Evolutionary conservation across 805 yeast genomes (phyloP).

Genomic region (Cyberlindnera euphorbiiphila): DNA sequence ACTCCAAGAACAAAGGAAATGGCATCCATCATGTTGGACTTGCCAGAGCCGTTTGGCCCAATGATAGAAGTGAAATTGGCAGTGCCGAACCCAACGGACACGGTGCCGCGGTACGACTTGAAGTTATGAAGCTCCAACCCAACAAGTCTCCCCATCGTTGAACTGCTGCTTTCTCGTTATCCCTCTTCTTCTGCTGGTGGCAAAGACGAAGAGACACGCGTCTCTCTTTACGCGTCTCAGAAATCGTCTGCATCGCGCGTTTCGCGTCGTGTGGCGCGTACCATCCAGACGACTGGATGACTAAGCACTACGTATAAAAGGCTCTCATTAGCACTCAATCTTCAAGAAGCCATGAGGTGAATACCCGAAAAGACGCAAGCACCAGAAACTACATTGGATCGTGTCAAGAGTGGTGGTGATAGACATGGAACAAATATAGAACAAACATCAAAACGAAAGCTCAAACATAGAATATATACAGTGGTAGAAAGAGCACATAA

Average conservation of each 20-base stretch:
- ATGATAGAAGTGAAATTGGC: conserved; percentile 84
- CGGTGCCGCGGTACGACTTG: conserved; percentile 82
- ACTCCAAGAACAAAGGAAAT: conserved; percentile 92
- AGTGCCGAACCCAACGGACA: conserved; percentile 77
- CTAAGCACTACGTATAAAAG: too few relatives aligned
- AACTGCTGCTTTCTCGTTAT: neutral
- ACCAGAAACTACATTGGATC: neutral
- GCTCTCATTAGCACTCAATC: too few relatives aligned
- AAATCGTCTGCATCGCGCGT: too few relatives aligned
- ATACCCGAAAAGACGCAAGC: neutral
- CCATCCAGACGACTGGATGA: too few relatives aligned
- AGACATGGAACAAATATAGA: too few relatives aligned
- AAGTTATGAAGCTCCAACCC: conserved; percentile 81
- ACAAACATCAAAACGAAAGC: too few relatives aligned
- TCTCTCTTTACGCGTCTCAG: conserved; percentile 1
- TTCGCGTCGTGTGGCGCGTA: conserved; percentile 1
- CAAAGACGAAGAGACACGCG: neutral
- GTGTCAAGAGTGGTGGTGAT: too few relatives aligned
- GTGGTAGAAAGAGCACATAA: too few relatives aligned
- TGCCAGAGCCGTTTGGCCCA: conserved; percentile 99
- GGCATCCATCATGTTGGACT: conserved; percentile 97
- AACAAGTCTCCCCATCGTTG: conserved; percentile 71
- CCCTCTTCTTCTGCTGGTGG: neutral
- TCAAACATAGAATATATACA: too few relatives aligned
- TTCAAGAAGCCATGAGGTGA: too few relatives aligned